Evolutionary conservation across 768 basidiomycete species (phyloP).

Genomic region (Favolaschia claudopus): DNA sequence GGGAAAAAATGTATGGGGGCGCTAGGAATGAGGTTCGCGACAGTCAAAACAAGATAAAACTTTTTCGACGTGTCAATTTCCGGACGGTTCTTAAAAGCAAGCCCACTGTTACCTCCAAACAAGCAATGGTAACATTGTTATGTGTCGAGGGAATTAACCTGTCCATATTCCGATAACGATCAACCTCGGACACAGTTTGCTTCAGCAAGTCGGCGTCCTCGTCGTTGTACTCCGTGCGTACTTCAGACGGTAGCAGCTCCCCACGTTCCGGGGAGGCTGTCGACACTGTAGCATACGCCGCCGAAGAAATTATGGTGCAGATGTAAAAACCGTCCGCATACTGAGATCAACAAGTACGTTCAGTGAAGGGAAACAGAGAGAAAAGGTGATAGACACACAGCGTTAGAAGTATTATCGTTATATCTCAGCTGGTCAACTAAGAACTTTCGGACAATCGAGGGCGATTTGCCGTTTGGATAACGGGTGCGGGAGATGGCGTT

Average conservation of each 20-base stretch:
- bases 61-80: constrained; percentile 35
- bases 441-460: constrained; percentile 84
- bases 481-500: constrained; percentile 87
- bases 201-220: constrained; percentile 77
- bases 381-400: constrained; percentile 74
- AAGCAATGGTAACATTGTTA: constrained; percentile 91
- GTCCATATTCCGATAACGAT: constrained; percentile 94
- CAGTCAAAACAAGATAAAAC: constrained; percentile 83
- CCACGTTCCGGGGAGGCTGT: constrained; percentile 81
- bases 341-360: constrained; percentile 45
- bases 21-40: constrained; percentile 80
- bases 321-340: constrained; percentile 93
- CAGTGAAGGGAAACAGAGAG: constrained; percentile 2
- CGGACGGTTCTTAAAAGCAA: not conserved
- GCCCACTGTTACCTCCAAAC: constrained; percentile 71
- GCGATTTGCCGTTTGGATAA: constrained; percentile 87
- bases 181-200: constrained; percentile 81
- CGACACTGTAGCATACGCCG: constrained; percentile 82
- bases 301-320: constrained; percentile 82
- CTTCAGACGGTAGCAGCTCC: constrained; percentile 75
- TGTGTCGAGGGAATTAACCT: constrained; percentile 93
- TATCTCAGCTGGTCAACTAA: constrained; percentile 92
- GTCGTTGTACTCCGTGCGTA: constrained; percentile 66
- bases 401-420: constrained; percentile 93
- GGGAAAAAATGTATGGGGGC: constrained; percentile 84